Evolutionary conservation across 805 yeast genomes (phyloP).

Genomic region (Candida verbasci): DNA sequence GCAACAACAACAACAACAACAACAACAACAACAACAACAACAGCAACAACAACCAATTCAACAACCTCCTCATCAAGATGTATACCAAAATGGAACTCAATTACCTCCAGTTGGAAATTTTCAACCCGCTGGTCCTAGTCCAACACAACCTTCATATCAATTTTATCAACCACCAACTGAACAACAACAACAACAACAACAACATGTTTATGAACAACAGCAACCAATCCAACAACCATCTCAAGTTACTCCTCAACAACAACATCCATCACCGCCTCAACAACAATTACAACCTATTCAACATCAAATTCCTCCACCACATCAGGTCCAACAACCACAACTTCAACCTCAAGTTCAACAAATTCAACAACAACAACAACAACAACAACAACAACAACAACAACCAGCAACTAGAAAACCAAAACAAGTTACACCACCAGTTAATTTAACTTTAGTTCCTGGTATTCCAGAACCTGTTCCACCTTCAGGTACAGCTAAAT

Average conservation of each 20-base stretch:
- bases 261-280: not conserved
- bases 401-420: constrained; percentile 12
- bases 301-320: constrained; percentile 23
- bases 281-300: constrained; percentile 14
- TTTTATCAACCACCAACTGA: constrained; percentile 4
- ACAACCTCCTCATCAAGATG: constrained; percentile 18
- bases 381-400: constrained; percentile 27
- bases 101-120: constrained; percentile 88
- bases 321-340: constrained; percentile 30
- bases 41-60: no score
- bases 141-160: constrained; percentile 13
- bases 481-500: constrained; percentile 36
- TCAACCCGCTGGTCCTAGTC: constrained; percentile 48
- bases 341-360: constrained; percentile 30
- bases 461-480: constrained; percentile 82
- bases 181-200: no score
- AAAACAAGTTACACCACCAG: constrained; percentile 33
- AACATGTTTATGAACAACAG: constrained; percentile 1
- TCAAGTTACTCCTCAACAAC: constrained; percentile 12
- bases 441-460: constrained; percentile 70
- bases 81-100: constrained; percentile 39
- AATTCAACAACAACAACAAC: constrained; percentile 35
- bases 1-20: no score
- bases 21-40: no score
- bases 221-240: not conserved